phyloP scores from a whole-genome alignment of 2,329 filamentous ascomycete species.

The Neofusicoccum parvum region DNA sequence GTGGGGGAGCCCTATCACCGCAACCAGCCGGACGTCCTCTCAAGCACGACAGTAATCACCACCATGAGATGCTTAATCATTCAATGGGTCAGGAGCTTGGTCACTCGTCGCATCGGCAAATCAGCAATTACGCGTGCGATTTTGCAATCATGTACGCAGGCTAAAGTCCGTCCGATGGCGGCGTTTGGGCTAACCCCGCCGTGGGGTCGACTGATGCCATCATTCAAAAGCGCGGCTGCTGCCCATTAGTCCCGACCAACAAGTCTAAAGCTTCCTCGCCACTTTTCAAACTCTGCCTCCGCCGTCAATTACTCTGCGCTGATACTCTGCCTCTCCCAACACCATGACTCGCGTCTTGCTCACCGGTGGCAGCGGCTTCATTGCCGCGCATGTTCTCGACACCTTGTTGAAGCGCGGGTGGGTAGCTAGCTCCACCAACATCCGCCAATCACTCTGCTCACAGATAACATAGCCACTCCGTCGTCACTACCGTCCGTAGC shows the following conservation, averaged over 20 bases:
- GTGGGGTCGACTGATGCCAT: constrained; percentile 10
- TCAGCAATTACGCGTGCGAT: neutral
- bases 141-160: neutral
- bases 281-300: neutral
- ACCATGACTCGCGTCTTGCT: constrained; percentile 43
- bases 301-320: neutral
- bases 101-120: neutral
- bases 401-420: constrained; percentile 57
- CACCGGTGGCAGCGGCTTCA: constrained; percentile 64
- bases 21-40: too few relatives aligned
- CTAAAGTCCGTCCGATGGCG: constrained; percentile 9
- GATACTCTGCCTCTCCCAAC: neutral
- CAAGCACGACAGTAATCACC: too few relatives aligned
- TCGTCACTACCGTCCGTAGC: constrained; percentile 65
- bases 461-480: constrained; percentile 52
- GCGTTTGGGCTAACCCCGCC: constrained; percentile 12
- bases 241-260: neutral
- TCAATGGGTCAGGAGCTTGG: neutral
- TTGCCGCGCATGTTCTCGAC: constrained; percentile 66
- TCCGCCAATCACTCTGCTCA: neutral
- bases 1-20: too few relatives aligned
- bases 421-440: constrained; percentile 10
- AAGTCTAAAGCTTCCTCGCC: neutral
- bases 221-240: constrained; percentile 8
- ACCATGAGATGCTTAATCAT: neutral